Percentiles rank a stretch among this genome's conserved stretches.
Evolutionary conservation across 176 grass and related monocot species (phyloP).

Genomic region (Carex pumila): DNA sequence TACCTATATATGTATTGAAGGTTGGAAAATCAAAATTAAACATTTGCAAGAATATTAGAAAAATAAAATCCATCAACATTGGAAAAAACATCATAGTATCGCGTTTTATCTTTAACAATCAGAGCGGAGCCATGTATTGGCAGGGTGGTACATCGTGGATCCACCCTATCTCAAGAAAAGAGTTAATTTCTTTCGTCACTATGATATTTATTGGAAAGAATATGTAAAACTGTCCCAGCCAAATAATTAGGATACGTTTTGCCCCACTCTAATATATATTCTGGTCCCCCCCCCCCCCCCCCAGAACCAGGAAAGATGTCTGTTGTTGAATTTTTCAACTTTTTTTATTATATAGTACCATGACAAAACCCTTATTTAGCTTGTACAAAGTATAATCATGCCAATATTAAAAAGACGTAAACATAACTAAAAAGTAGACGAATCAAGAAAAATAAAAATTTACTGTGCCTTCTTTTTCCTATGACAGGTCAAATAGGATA

Average conservation of each 20-base stretch:
- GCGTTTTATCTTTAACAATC: neutral
- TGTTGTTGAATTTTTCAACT: neutral
- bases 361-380: neutral
- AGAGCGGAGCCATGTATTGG: neutral
- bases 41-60: neutral
- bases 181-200: neutral
- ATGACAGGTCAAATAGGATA: constrained; percentile 5
- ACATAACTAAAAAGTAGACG: constrained; percentile 8
- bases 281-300: no score
- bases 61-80: neutral
- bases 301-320: neutral
- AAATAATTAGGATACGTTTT: neutral
- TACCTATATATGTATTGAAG: constrained; percentile 39
- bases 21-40: neutral
- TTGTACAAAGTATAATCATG: neutral
- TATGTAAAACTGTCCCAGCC: neutral
- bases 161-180: neutral
- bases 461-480: neutral
- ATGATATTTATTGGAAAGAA: neutral
- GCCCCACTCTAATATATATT: neutral
- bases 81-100: neutral
- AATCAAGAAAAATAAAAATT: neutral
- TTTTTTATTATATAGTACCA: neutral
- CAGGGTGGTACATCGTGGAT: neutral
- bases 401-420: neutral